Evolutionary conservation across 2,329 filamentous ascomycete species (phyloP).

Genomic region (Fusarium citri): DNA sequence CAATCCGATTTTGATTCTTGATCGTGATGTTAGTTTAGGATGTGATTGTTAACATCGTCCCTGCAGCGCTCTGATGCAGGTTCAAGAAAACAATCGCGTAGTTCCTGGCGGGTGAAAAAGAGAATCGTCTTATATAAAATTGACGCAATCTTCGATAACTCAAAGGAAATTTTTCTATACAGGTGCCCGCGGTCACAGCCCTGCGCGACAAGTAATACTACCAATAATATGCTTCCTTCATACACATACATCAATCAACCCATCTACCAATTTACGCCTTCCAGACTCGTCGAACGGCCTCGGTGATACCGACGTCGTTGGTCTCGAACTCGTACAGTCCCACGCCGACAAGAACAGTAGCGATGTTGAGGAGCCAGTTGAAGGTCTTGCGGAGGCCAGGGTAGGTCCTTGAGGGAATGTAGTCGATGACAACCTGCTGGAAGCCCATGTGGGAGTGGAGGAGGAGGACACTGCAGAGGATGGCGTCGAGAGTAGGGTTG

Average conservation of each 20-base stretch:
- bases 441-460: slow-evolving; percentile 97
- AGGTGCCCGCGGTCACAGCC: slow-evolving; percentile 42
- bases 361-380: slow-evolving; percentile 82
- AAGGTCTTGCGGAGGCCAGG: slow-evolving; percentile 74
- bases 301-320: slow-evolving; percentile 94
- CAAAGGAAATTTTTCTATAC: slow-evolving; percentile 46
- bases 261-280: slow-evolving; percentile 68
- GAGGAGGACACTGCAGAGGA: slow-evolving; percentile 84
- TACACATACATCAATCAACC: slow-evolving; percentile 10
- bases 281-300: slow-evolving; percentile 90
- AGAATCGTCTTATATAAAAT: slow-evolving; percentile 21
- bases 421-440: slow-evolving; percentile 90
- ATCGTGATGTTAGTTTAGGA: neutral
- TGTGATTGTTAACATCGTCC: neutral
- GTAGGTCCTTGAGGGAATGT: slow-evolving; percentile 79
- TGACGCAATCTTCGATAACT: slow-evolving; percentile 36
- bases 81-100: neutral
- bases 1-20: neutral
- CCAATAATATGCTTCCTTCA: slow-evolving; percentile 28
- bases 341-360: slow-evolving; percentile 83
- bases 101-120: neutral
- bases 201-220: slow-evolving; percentile 39
- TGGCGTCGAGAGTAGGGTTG: slow-evolving; percentile 88
- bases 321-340: slow-evolving; percentile 99
- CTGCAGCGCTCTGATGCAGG: neutral